A percentile compares a stretch with the other conserved stretches of the same genome.
These are phyloP conservation scores for Daldinia sp. DNA, from an alignment of 2,329 filamentous ascomycete genomes.

Conservation along the genomic window DNA sequence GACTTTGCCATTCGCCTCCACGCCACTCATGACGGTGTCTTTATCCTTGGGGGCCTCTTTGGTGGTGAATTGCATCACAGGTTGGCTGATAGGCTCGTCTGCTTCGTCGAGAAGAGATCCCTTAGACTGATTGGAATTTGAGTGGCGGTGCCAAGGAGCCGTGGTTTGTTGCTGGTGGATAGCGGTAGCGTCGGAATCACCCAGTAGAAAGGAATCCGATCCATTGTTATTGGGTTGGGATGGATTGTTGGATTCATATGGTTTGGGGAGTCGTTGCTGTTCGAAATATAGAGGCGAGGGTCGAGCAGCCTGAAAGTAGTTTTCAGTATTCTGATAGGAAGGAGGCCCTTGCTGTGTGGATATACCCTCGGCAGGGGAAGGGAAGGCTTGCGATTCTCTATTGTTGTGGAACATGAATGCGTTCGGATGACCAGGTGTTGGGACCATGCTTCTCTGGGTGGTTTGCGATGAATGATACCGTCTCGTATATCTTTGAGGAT, in stretches of 20 bases:
- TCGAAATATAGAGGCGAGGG: neutral
- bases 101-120: neutral
- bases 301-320: neutral
- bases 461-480: neutral
- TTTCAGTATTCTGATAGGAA: neutral
- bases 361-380: neutral
- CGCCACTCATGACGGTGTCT: slow-evolving; percentile 10
- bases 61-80: neutral
- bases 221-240: neutral
- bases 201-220: neutral
- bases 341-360: neutral
- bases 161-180: neutral
- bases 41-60: neutral
- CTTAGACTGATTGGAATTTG: neutral
- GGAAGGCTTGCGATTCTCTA: neutral
- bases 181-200: neutral
- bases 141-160: neutral
- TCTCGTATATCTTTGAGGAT: neutral
- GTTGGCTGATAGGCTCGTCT: neutral
- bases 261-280: too few species aligned
- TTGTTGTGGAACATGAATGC: neutral
- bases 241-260: neutral
- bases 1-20: neutral
- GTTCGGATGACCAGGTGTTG: neutral
- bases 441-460: neutral